phyloP scores from a whole-genome alignment of 495 filamentous ascomycete species.

The Xylaria bambusicola region DNA sequence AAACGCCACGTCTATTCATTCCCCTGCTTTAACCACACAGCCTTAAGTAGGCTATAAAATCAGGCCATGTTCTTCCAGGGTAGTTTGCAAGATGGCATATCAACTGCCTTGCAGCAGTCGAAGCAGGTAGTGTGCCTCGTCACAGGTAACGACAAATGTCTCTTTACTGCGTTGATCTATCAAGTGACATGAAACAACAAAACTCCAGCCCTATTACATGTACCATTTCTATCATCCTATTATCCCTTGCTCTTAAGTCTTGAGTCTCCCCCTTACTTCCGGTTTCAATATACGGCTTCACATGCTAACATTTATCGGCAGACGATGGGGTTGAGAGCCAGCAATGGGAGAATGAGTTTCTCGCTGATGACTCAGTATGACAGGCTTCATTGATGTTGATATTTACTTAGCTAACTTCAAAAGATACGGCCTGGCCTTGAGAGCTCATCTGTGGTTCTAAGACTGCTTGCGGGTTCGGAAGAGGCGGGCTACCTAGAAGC shows the following conservation, averaged over 20 bases:
- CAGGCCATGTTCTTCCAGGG: constrained; percentile 76
- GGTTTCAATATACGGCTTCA: background rate
- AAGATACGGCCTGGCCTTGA: constrained; percentile 54
- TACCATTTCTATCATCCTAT: background rate
- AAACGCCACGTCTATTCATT: too few relatives aligned
- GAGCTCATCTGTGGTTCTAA: constrained; percentile 64
- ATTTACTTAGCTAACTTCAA: constrained; percentile 10
- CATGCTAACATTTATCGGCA: constrained; percentile 21
- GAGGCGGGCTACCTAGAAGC: constrained; percentile 81
- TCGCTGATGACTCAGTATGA: constrained; percentile 60
- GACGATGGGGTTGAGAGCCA: constrained; percentile 67
- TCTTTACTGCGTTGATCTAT: background rate
- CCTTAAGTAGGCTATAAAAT: too few relatives aligned
- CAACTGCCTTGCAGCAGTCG: constrained; percentile 64
- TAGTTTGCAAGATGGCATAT: constrained; percentile 75
- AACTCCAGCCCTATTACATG: background rate
- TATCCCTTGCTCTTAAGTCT: background rate
- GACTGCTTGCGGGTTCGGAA: constrained; percentile 66
- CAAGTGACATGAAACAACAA: background rate
- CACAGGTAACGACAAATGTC: constrained; percentile 41
- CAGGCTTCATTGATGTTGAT: background rate
- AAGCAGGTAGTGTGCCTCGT: constrained; percentile 52
- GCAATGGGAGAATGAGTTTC: constrained; percentile 76
- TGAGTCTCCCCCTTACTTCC: too few relatives aligned
- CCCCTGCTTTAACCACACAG: background rate